These are phyloP conservation scores for Uncinocarpus reesii DNA, from an alignment of 2,329 filamentous ascomycete genomes.

Conservation along the genomic window DNA sequence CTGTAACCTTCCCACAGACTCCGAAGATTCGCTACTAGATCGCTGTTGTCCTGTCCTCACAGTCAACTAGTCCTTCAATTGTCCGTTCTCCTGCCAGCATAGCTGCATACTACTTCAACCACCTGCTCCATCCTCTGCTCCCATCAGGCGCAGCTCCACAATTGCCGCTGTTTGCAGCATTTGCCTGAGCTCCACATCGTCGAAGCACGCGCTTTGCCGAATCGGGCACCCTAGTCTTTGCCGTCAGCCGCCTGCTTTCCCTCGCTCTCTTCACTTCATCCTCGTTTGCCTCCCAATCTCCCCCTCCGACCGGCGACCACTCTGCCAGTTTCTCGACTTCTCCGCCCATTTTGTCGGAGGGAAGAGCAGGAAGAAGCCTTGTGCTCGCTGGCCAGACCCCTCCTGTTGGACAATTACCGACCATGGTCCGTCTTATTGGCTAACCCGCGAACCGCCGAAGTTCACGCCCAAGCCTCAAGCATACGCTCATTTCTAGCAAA, in stretches of 20 bases:
- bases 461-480: not conserved
- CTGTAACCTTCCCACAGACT: conserved; percentile 10
- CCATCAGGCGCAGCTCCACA: not conserved
- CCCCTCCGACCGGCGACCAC: conserved; percentile 18
- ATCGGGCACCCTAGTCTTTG: not conserved
- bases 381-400: not conserved
- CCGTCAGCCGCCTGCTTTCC: conserved; percentile 5
- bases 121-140: not conserved
- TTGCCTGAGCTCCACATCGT: conserved; percentile 6
- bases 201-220: conserved; percentile 3
- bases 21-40: not conserved
- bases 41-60: not conserved
- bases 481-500: not conserved
- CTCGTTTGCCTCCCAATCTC: not conserved
- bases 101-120: no score
- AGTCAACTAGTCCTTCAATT: no score
- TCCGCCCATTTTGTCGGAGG: not conserved
- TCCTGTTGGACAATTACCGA: not conserved
- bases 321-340: conserved; percentile 1
- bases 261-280: not conserved
- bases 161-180: conserved; percentile 2
- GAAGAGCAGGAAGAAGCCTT: not conserved
- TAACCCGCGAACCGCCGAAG: conserved; percentile 9
- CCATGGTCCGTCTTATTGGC: conserved; percentile 1
- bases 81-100: no score